Base-by-base conservation (phyloP, 2,329 filamentous ascomycete genomes). In the Aspergillus unguis region DNA sequence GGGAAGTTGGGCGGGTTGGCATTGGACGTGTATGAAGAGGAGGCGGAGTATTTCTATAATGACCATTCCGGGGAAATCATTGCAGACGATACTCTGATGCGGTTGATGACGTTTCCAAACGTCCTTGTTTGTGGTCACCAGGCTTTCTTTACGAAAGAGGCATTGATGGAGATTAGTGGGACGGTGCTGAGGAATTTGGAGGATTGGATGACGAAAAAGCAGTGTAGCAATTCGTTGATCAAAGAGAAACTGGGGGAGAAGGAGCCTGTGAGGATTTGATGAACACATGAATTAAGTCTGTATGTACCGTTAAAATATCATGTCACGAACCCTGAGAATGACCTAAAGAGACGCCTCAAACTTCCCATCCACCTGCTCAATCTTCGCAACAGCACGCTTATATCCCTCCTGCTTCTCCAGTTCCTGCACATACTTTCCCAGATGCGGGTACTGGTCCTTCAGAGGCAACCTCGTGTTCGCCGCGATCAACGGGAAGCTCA, bases 141-240 rank as follows among this genome's bases (percentile, higher is more conserved):
- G 72, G 85, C 82, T 1, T 88, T 87, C 70, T 85, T 88, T 61
- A 87, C 85, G 4, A 72, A 80, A 32, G 84, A 87, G 69, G 85
- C 85, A 1, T 69, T 88, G 44, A 71, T 73, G 6, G 83, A 86
- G 69, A 88, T 87, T 60, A 79, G 84, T 1, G 77, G 80, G 42
- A 79, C 75, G 48, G 86, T 84, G 1, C 61, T 86, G 55, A 68
- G 71, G 51, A 87, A 86, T 64, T 62, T 85, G 3, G 72, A 60
- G 17, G 66, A 70, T 53, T 70, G 68, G 51, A 52, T 54, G n/a
- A 35, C 48, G 11, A 59, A 52, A 8, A 58, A 62, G 17, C 55
- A 60, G 0, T 70, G 67, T 50, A 53, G 58, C 28, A 69, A 68
- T 47, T 66, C 67, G 5, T 44, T 70, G 51, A 65, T 69, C 0